Base-by-base conservation (phyloP, 805 yeast species). In the Tanozyma kutaoensis region DNA sequence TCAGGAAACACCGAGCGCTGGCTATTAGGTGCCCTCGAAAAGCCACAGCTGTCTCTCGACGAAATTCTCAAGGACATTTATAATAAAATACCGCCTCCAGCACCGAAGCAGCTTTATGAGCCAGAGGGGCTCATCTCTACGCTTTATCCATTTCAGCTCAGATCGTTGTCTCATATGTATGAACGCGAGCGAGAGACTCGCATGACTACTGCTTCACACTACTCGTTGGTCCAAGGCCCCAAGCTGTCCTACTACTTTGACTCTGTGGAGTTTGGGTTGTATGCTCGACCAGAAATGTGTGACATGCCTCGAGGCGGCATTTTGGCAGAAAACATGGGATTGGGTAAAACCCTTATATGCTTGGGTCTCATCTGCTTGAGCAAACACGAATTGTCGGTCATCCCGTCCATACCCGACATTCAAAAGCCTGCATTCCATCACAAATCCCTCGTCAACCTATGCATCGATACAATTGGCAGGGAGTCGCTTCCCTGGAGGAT, bases 321-420 rank as follows among this genome's bases (percentile, higher is more conserved):
- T 4, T 43, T 72, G 11, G 78, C 78, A 2, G 80, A 72, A 31
- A 72, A 71, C 58, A 72, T 72, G 79, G 80, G 80, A 1, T 49
- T 72, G 22, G 80, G 80, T 0, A 72, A 72, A 40, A 72, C 80
- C 0, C 58, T 71, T 26, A 72, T 72, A 4, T 70, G 76, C 37
- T 46, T 73, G 15, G 68, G 74, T 3, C 48, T 72, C 26, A 58
- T 76, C 1, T 66, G 76, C 35, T 38, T 65, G 6, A 64, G 84
- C 0, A 70, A 65, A 35, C 50, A 45, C 37, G 77, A 76, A 26
- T 40, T 62, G 2, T 58, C 78, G 1, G 28, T 46, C 20, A 52
- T 58, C 3, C 76, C 77, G 0, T 35, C 34, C 3, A n/a, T n/a
- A n/a, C n/a, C n/a, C n/a, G n/a, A n/a, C n/a, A n/a, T n/a, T n/a